Evolutionary conservation across 306 rosid species (phyloP), one percentile per base, ranked within the genome.

Genomic region (Malus sieversii): DNA sequence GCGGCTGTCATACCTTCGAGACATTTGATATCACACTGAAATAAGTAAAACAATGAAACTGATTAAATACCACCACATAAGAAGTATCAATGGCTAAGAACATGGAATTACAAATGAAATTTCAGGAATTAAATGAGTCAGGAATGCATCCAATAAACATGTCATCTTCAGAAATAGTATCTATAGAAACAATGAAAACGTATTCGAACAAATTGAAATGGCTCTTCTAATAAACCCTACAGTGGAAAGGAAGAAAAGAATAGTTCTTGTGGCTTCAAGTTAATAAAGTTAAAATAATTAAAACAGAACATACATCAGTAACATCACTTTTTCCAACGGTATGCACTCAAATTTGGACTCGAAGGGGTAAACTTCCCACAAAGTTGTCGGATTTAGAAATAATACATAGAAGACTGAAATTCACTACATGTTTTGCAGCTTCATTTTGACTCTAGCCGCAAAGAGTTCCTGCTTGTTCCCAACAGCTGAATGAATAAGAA

Each of bases 1-100:
- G 66, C 86, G 80, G 71, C 86, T 82, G 48, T 82, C 86, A 57
- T 82, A 82, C 29, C 86, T 82, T 78, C 86, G 80, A 74, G 86
- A 82, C 86, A 82, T 82, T 73, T 53, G 57, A 22, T 70, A 76
- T 76, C 67, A 67, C 68, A 23, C 79, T 67, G 74, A 13, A 40
- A 75, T 45, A 35, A 38, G 62, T 52, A 14, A 30, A 64, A 30
- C 8, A 57, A 32, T 40, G 12, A 53, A 35, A 38, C 5, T 3
- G 6, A 25, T 10, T 18, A 67, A 53, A 19, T 11, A 25, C 25
- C 30, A 53, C 57, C 44, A 12, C 44, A 22, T 18, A 53, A 27
- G 58, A 66, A 66, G 52, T 1, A 58, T 16, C 38, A 38, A 14
- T 33, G 14, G 25, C 18, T 16, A 27, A 18, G 11, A 27, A 4